Conservation (phyloP, 2,329 filamentous ascomycete genomes). For the Fusarium cyanostomum region DNA sequence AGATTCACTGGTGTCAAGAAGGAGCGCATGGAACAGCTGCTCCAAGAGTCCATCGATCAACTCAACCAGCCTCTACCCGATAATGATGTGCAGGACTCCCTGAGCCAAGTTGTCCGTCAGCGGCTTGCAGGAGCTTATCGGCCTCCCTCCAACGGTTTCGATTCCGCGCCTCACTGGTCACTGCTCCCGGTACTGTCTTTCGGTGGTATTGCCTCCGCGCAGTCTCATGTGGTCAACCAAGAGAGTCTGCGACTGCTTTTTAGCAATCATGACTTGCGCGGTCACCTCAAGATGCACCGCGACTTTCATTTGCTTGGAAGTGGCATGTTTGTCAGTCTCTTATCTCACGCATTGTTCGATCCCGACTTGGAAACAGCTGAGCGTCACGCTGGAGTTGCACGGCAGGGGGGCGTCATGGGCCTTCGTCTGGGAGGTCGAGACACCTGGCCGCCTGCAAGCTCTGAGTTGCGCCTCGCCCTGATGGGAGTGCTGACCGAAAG, state of each 20-base stretch:
- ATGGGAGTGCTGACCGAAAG: conserved; percentile 86
- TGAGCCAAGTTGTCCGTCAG: conserved; percentile 54
- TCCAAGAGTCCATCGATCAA: conserved; percentile 61
- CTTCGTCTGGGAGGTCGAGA: conserved; percentile 82
- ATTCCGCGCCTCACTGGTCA: conserved; percentile 65
- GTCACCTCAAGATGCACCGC: conserved; percentile 78
- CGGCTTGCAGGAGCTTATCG: conserved; percentile 48
- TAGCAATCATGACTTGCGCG: conserved; percentile 72
- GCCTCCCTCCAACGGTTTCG: conserved; percentile 31
- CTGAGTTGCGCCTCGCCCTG: conserved; percentile 87
- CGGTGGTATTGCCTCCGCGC: conserved; percentile 75
- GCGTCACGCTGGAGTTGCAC: conserved; percentile 72
- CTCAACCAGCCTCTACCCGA: conserved; percentile 49
- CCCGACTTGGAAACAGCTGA: conserved; percentile 83
- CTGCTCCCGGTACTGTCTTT: conserved; percentile 77
- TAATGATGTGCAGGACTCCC: conserved; percentile 44
- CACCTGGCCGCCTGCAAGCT: conserved; percentile 93
- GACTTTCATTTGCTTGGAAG: conserved; percentile 87
- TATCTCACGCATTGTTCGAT: conserved; percentile 87
- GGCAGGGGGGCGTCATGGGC: conserved; percentile 78
- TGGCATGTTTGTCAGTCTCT: conserved; percentile 80
- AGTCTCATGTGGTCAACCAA: conserved; percentile 80
- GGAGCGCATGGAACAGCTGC: conserved; percentile 56
- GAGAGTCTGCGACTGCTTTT: conserved; percentile 82
- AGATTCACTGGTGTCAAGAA: conserved; percentile 61